Base-by-base conservation (phyloP, 768 basidiomycete genomes). In the Podaxis carcinomalis region DNA sequence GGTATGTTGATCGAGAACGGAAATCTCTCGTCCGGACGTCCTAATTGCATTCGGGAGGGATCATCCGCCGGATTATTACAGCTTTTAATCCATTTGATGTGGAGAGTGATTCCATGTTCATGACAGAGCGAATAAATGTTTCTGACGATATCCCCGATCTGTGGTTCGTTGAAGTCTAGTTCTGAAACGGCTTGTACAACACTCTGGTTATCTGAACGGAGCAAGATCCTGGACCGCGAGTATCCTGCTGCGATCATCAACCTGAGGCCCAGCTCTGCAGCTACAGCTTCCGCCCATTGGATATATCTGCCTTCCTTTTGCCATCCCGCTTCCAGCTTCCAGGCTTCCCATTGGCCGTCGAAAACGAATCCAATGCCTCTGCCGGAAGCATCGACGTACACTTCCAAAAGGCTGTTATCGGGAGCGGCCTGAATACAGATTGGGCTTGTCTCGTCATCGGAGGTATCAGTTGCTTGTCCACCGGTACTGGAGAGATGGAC, bases 281-380 rank as follows among this genome's bases (percentile, higher is more conserved):
- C 79, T 0, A 77, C 72, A 68, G 80, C 74, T 65, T 81, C 80
- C 0, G 74, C 76, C 79, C 80, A 82, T 4, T 74, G 73, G 19
- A 78, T 81, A 57, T 74, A 66, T 5, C 74, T 44, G 6, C 70
- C 68, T 0, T 68, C 56, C 3, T 51, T 37, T 14, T 66, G 63
- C 73, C 75, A 76, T 5, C 73, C 73, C 0, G 62, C 46, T 16
- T 57, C 67, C 10, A 80, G 66, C 27, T 68, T 64, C 80, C 78
- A 82, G 0, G 79, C 73, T 0, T 75, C 63, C 78, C 78, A 82
- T 1, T 51, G 44, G 1, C 65, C 66, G 5, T 73, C 62, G 2
- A 72, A 56, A 0, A 76, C 46, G 9, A 83, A 64, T 25, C 47
- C 47, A 7, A 49, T 49, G 9, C 47, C 47, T 11, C 2, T 14